Evolutionary conservation across 768 basidiomycete species (phyloP).

Genomic region (Lactarius deliciosus): DNA sequence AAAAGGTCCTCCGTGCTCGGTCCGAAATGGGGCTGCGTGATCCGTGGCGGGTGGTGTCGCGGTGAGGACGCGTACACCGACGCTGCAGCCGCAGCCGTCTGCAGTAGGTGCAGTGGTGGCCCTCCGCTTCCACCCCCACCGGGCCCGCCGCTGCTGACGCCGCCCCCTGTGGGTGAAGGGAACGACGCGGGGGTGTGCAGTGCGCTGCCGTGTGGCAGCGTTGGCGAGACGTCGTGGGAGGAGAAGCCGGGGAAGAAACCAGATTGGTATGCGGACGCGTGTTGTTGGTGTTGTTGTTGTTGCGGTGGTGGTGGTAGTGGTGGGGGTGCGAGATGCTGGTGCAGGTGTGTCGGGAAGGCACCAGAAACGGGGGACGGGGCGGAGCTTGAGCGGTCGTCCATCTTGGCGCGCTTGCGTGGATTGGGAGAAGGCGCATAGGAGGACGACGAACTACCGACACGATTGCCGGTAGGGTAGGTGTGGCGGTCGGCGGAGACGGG

Average conservation of each 20-base stretch:
- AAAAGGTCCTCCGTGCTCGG: constrained; percentile 27
- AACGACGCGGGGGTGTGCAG: constrained; percentile 16
- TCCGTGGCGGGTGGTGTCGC: constrained; percentile 27
- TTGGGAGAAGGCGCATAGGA: constrained; percentile 20
- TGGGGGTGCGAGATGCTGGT: constrained; percentile 8
- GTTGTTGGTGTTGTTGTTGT: constrained; percentile 1
- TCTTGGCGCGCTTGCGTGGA: constrained; percentile 22
- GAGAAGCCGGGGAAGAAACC: constrained; percentile 12
- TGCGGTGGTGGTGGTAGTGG: constrained; percentile 2
- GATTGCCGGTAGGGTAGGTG: constrained; percentile 28
- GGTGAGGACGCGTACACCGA: not conserved
- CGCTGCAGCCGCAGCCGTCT: not conserved
- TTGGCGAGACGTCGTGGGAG: constrained; percentile 8
- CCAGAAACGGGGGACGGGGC: constrained; percentile 14
- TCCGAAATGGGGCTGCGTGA: constrained; percentile 16
- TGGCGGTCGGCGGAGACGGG: constrained; percentile 36
- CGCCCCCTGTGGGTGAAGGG: constrained; percentile 14
- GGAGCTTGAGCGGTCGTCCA: constrained; percentile 13
- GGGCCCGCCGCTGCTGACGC: not conserved
- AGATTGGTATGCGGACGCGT: constrained; percentile 3
- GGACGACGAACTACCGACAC: constrained; percentile 21
- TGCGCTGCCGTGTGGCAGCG: constrained; percentile 1
- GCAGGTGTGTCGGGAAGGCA: constrained; percentile 14
- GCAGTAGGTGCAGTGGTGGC: constrained; percentile 10
- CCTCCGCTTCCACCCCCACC: not conserved